Base-by-base conservation (phyloP, 257 asterid species). In the Paulownia fortunei region DNA sequence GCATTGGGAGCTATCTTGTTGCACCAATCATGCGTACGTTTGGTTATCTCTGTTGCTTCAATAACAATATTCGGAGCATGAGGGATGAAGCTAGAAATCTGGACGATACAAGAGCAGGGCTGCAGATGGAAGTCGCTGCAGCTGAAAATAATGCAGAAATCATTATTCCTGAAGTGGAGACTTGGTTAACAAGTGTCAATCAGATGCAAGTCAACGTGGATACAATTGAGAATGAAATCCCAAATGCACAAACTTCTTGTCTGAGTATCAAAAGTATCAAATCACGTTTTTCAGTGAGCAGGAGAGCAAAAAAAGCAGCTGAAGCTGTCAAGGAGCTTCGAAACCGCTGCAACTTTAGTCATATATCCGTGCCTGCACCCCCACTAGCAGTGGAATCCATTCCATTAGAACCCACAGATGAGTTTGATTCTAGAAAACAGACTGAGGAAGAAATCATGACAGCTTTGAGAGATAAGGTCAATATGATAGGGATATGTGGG, bases 341-440 rank as follows among this genome's bases (percentile, higher is more conserved):
- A 18, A 32, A 13, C 1, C 7, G 18, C 7, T 36, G 81, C 51
- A 39, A 13, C 2, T 76, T 65, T 76, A n/a, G 11, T 8, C 0
- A 1, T 32, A 39, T 11, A 76, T 76, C 74, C 44, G 44, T 26
- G 5, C 23, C 12, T 37, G 21, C 34, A 30, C 55, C 3, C 30
- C 51, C 47, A n/a, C 1, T 9, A 21, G 7, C 42, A 7, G 10
- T n/a, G 51, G 19, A 0, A 34, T 15, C 56, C 6, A 37, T n/a
- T 15, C 61, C 32, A 49, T 41, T n/a, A 10, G 44, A 49, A 36
- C 15, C 27, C 2, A 7, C 74, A 8, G 10, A 16, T 44, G 60
- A 76, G 60, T 47, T 77, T 15, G 16, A 77, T 18, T 55, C 81
- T 0, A 67, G 81, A 19, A 67, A 42, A 19, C 5, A 77, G 0